phyloP scores from a whole-genome alignment of 2,329 filamentous ascomycete genomes.

The Neurospora sp. region DNA sequence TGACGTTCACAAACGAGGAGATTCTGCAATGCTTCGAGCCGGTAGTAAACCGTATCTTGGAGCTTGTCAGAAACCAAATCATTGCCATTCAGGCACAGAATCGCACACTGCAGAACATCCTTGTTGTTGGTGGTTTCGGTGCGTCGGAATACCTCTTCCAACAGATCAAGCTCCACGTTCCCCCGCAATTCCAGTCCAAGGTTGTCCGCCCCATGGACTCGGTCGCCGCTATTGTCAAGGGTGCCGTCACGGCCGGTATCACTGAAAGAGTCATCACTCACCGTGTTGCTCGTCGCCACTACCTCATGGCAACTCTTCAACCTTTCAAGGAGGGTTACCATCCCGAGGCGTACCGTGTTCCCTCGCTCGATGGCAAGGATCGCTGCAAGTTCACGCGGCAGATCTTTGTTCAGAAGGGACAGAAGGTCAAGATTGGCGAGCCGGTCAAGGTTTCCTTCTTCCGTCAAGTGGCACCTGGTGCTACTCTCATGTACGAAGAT shows the following conservation, averaged over 20 bases:
- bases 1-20: constrained; percentile 99
- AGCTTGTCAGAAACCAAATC: constrained; percentile 95
- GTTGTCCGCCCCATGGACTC: constrained; percentile 98
- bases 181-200: constrained; percentile 96
- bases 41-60: constrained; percentile 91
- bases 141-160: constrained; percentile 98
- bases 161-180: constrained; percentile 97
- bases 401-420: constrained; percentile 97
- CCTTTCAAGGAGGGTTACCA: constrained; percentile 99
- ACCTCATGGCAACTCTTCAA: constrained; percentile 97
- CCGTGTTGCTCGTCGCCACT: constrained; percentile 92
- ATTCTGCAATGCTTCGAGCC: constrained; percentile 98
- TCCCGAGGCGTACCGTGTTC: constrained; percentile 94
- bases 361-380: constrained; percentile 92
- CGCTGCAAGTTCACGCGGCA: constrained; percentile 97
- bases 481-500: constrained; percentile 98
- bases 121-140: constrained; percentile 96
- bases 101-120: constrained; percentile 83
- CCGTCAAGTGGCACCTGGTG: constrained; percentile 91
- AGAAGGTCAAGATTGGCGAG: constrained; percentile 98
- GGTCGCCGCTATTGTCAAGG: constrained; percentile 96
- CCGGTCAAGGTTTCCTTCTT: constrained; percentile 99
- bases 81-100: constrained; percentile 98
- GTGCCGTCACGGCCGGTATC: constrained; percentile 93
- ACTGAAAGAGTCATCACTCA: constrained; percentile 95